These are phyloP conservation scores for Euphorbia pulcherrima DNA, from an alignment of 345 rosid species.

Conservation along the genomic window DNA sequence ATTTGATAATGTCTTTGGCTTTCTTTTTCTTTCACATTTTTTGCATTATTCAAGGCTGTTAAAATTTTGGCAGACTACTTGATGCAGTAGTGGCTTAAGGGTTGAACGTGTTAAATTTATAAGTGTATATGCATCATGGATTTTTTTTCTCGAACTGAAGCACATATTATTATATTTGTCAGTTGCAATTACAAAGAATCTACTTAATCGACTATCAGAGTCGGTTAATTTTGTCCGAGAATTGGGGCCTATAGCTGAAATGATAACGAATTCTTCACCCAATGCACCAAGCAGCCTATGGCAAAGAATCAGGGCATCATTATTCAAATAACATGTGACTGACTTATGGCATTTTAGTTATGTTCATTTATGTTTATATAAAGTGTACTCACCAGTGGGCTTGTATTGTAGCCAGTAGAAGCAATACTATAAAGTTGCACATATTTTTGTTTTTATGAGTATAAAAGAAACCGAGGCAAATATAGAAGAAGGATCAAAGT, in stretches of 20 bases:
- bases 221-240: conserved; percentile 57
- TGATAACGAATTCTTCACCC: conserved; percentile 17
- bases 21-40: neutral
- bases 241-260: conserved; percentile 48
- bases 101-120: too few species aligned
- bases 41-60: neutral
- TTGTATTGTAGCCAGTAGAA: neutral
- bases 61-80: neutral
- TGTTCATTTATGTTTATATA: neutral
- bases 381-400: neutral
- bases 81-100: neutral
- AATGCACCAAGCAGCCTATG: conserved; percentile 25
- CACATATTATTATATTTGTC: conserved; percentile 18
- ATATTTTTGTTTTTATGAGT: too few species aligned
- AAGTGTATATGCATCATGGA: neutral
- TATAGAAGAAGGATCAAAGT: too few species aligned
- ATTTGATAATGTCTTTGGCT: neutral
- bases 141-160: neutral
- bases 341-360: neutral
- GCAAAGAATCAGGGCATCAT: conserved; percentile 32
- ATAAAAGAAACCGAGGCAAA: too few species aligned
- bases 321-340: conserved; percentile 26
- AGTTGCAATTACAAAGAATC: conserved; percentile 68
- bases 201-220: conserved; percentile 65
- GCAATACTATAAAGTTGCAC: neutral